A percentile compares a stretch with the other conserved stretches of the same genome.
These are phyloP conservation scores for Rubus parviflorus DNA, from an alignment of 306 rosid species.

Conservation along the genomic window DNA sequence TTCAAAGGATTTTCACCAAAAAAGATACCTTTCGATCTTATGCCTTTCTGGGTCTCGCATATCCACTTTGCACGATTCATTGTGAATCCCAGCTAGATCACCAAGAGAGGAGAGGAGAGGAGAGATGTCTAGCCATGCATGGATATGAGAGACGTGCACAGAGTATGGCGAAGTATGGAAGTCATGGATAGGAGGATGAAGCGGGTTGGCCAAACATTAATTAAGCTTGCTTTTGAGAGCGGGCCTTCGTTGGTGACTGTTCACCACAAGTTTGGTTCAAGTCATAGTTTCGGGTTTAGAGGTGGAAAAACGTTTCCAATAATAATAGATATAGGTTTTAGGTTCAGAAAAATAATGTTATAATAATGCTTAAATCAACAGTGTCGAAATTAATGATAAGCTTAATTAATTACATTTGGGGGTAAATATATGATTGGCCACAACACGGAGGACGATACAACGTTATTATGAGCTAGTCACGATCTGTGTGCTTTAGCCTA, in stretches of 20 bases:
- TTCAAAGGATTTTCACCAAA: slow-evolving; percentile 40
- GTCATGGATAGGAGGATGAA: slow-evolving; percentile 20
- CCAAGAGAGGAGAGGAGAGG: neutral
- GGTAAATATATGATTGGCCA: too few relatives aligned
- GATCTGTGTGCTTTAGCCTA: too few relatives aligned
- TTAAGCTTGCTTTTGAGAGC: neutral
- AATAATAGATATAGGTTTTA: neutral
- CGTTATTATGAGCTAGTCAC: too few relatives aligned
- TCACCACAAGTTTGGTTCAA: slow-evolving; percentile 6
- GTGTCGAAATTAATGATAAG: too few relatives aligned
- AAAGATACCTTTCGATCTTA: slow-evolving; percentile 40
- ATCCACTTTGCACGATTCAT: slow-evolving; percentile 13
- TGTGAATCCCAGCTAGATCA: neutral
- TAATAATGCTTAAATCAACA: too few relatives aligned
- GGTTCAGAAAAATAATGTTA: neutral
- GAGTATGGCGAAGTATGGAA: slow-evolving; percentile 10
- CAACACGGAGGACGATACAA: too few relatives aligned
- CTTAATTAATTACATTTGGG: too few relatives aligned
- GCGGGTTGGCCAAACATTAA: slow-evolving; percentile 14
- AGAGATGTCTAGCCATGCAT: neutral
- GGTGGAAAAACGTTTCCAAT: slow-evolving; percentile 5
- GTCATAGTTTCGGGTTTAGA: neutral
- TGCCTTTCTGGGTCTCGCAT: slow-evolving; percentile 16
- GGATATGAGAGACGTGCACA: neutral
- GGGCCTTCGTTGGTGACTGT: neutral